A percentile compares a stretch with the other conserved stretches of the same genome.
Conservation (phyloP, 805 yeast species). For the Metschnikowia chrysomelidarum region DNA sequence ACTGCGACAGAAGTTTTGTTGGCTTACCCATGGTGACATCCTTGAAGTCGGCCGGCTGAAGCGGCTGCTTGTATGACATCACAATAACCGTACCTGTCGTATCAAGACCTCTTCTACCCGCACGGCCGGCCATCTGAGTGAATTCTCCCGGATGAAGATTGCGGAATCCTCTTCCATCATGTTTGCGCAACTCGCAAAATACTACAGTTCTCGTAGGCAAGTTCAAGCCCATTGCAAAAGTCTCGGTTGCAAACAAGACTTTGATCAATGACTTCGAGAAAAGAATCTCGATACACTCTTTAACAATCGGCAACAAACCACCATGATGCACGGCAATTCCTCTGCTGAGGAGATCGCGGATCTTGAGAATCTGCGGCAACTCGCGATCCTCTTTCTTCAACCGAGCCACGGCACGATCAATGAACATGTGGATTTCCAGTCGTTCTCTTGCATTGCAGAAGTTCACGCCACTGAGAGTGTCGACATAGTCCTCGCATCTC, state of each 20-base stretch:
- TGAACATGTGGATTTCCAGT: conserved; percentile 89
- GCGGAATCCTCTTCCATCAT: conserved; percentile 84
- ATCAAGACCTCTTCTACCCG: conserved; percentile 97
- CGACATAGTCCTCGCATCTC: conserved; percentile 91
- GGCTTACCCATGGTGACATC: conserved; percentile 86
- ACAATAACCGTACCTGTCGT: conserved; percentile 91
- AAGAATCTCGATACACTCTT: conserved; percentile 88
- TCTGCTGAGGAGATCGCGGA: conserved; percentile 78
- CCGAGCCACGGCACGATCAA: conserved; percentile 84
- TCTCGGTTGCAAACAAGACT: conserved; percentile 94
- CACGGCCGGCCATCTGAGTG: conserved; percentile 99
- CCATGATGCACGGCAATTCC: conserved; percentile 98
- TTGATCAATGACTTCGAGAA: conserved; percentile 85
- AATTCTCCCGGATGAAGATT: conserved; percentile 91
- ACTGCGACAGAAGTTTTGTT: conserved; percentile 86
- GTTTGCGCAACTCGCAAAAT: conserved; percentile 80
- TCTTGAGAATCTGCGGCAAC: conserved; percentile 82
- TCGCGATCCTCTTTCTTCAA: conserved; percentile 89
- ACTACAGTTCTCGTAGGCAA: conserved; percentile 96
- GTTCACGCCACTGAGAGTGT: conserved; percentile 66
- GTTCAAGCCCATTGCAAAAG: conserved; percentile 98
- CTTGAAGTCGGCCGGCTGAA: conserved; percentile 58
- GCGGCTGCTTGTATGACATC: conserved; percentile 74
- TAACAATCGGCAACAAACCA: conserved; percentile 88
- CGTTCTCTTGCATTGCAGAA: conserved; percentile 83